phyloP scores from a whole-genome alignment of 805 yeast species.

The Monosporozyma aquatica region DNA sequence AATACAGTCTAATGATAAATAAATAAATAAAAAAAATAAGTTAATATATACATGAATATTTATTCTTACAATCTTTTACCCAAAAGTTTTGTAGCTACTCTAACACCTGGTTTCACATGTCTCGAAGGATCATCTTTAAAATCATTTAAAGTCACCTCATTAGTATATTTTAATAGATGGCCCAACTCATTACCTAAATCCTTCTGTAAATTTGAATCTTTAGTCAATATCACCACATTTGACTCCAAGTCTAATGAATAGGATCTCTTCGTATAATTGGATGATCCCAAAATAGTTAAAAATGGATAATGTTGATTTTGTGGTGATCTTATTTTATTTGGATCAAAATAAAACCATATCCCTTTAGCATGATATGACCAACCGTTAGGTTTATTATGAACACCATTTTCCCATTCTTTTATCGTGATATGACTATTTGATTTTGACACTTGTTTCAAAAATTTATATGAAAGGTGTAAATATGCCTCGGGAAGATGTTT shows the following conservation, averaged over 20 bases:
- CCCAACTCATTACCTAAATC: slow-evolving; percentile 56
- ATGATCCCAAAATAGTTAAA: slow-evolving; percentile 79
- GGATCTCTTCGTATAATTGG: slow-evolving; percentile 87
- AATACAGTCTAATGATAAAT: too few species aligned
- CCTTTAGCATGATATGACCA: slow-evolving; percentile 99
- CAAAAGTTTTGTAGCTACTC: slow-evolving; percentile 53
- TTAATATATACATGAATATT: slow-evolving; percentile 1
- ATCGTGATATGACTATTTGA: slow-evolving; percentile 42
- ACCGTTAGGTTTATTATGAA: slow-evolving; percentile 70
- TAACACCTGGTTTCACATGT: slow-evolving; percentile 52
- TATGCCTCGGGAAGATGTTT: slow-evolving; percentile 81
- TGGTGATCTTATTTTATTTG: too few species aligned
- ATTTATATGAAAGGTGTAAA: slow-evolving; percentile 60
- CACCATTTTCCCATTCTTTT: slow-evolving; percentile 81
- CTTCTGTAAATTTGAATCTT: slow-evolving; percentile 47
- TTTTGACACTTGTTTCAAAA: slow-evolving; percentile 41
- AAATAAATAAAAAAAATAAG: too few species aligned
- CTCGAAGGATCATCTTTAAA: slow-evolving; percentile 54
- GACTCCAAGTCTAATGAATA: slow-evolving; percentile 82
- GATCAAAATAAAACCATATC: slow-evolving; percentile 57
- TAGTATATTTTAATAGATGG: slow-evolving; percentile 47
- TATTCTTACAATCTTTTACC: slow-evolving; percentile 43
- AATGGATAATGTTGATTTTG: slow-evolving; percentile 43
- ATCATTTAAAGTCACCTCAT: slow-evolving; percentile 46
- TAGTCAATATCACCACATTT: slow-evolving; percentile 72